Base-by-base conservation (phyloP, 495 filamentous ascomycete species). In the Pyrenula aspistea region DNA sequence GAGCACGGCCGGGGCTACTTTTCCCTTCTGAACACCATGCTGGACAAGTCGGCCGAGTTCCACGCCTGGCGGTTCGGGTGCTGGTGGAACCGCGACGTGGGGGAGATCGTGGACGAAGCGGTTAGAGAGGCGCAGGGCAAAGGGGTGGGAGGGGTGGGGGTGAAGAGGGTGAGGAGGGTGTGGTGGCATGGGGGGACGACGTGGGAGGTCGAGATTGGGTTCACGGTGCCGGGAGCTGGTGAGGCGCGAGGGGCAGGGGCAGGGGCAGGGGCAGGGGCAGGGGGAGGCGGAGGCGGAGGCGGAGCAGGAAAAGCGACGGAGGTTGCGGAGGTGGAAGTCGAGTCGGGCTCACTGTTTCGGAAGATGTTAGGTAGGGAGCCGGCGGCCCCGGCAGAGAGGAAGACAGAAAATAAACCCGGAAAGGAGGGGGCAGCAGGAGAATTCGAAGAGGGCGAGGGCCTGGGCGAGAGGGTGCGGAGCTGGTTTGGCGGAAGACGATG, bases 51-150 rank as follows among this genome's bases (percentile, higher is more conserved):
- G 59, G 94, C 94, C 2, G 73, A 80, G 20, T 73, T 72, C 25
- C 93, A 97, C 77, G 91, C 91, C 49, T 77, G 83, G 57, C 77
- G 81, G 53, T 89, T 90, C 77, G 93, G 94, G 10, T 98, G 93
- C 73, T 97, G 91, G 91, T 95, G 88, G 84, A 98, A 98, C 70
- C 76, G 89, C 54, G 93, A 98, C 76, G 85, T 98, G 55, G 87
- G 85, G 56, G 70, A 68, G 56, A 81, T 97, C 65, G 82, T 96
- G 47, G 69, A 77, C 60, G 81, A 91, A 15, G 31, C 15, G 31
- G 4, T 4, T 15, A 15, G 15, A 42, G 31, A 42, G 31, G 31
- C 4, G 15, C 4, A 8, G 15, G 31, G 31, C 8, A 15, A 42
- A 15, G 31, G 15, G 31, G 31, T 4, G 59, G 91, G 87, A 58